Evolutionary conservation across 78 protist genomes (phyloP).

Genomic region (Isochrysis galbana): DNA sequence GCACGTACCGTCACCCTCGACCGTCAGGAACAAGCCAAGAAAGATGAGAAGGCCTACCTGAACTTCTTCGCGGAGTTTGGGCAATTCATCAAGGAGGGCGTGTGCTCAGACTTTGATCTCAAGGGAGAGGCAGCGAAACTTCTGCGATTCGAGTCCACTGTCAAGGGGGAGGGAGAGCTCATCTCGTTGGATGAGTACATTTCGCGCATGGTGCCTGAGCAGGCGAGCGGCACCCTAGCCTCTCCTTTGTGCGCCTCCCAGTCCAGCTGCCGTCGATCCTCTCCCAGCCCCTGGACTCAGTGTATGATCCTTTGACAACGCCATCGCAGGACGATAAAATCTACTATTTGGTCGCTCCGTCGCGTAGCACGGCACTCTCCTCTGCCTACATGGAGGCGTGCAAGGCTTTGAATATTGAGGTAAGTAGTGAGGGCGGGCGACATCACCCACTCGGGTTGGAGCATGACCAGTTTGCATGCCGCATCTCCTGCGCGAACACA

Average conservation of each 20-base stretch:
- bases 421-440: too few species aligned
- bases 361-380: conserved; percentile 56
- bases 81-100: conserved; percentile 82
- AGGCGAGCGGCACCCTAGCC: too few species aligned
- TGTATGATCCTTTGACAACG: too few species aligned
- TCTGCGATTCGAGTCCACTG: conserved; percentile 71
- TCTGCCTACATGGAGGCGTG: conserved; percentile 90
- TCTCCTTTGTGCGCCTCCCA: too few species aligned
- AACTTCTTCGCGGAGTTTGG: conserved; percentile 71
- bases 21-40: conserved; percentile 31
- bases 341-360: conserved; percentile 69
- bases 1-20: not conserved
- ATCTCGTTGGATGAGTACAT: conserved; percentile 76
- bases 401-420: too few species aligned
- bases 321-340: conserved; percentile 67
- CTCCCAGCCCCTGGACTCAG: too few species aligned
- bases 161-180: not conserved
- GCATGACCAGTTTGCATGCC: too few species aligned
- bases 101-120: conserved; percentile 69
- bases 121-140: conserved; percentile 66
- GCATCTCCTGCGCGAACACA: too few species aligned
- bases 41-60: conserved; percentile 63
- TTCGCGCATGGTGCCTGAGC: conserved; percentile 73
- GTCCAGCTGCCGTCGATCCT: too few species aligned
- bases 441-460: too few species aligned